Evolutionary conservation across 352 stramenopile genomes (phyloP).

Genomic region (Pythium phragmiticola): DNA sequence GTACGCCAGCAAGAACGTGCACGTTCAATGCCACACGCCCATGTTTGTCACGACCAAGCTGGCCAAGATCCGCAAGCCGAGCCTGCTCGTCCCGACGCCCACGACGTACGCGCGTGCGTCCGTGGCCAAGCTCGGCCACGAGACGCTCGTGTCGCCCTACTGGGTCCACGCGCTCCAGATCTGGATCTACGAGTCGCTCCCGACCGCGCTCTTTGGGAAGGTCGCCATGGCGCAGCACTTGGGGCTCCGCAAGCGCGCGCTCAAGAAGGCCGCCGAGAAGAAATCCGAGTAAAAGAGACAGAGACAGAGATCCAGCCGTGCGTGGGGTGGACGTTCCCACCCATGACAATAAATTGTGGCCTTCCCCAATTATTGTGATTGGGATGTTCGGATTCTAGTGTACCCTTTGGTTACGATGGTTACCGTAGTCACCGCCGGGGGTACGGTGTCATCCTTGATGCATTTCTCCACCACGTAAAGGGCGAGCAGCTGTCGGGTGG

Average conservation of each 20-base stretch:
- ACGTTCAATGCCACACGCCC: constrained; percentile 97
- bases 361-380: background rate
- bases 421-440: background rate
- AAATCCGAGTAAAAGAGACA: constrained; percentile 58
- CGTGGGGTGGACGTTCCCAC: background rate
- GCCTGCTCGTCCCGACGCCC: constrained; percentile 91
- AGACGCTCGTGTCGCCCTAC: constrained; percentile 92
- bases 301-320: background rate
- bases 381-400: background rate
- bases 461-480: background rate
- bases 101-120: constrained; percentile 90
- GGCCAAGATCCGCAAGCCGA: constrained; percentile 96
- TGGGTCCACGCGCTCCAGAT: constrained; percentile 96
- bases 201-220: constrained; percentile 84
- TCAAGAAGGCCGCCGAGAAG: constrained; percentile 88
- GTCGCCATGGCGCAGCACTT: constrained; percentile 77
- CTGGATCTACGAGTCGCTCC: constrained; percentile 90
- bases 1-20: constrained; percentile 92
- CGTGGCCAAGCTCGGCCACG: constrained; percentile 92
- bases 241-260: constrained; percentile 77
- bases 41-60: constrained; percentile 99
- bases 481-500: background rate
- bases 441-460: background rate
- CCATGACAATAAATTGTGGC: background rate
- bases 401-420: background rate